Conservation (phyloP, 2,329 filamentous ascomycete species). For the Decorospora gaudefroyi region DNA sequence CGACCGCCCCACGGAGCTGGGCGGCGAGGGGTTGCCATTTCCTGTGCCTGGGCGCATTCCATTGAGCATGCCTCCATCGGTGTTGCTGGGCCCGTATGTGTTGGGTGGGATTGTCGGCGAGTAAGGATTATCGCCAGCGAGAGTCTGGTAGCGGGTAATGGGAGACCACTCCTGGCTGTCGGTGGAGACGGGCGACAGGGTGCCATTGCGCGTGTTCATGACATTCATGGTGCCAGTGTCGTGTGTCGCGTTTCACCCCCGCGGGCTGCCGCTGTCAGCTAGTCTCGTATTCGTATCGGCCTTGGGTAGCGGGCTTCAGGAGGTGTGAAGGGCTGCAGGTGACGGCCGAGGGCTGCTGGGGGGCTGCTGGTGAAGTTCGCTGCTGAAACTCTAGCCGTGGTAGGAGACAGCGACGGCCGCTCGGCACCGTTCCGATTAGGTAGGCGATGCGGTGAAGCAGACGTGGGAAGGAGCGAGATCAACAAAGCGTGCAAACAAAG, state of each 20-base stretch:
- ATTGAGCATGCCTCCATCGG: constrained; percentile 57
- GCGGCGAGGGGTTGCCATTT: constrained; percentile 73
- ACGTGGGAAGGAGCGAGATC: constrained; percentile 20
- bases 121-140: constrained; percentile 47
- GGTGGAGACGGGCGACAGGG: constrained; percentile 48
- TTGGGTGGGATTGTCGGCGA: constrained; percentile 45
- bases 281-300: constrained; percentile 22
- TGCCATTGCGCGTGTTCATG: constrained; percentile 48
- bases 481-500: constrained; percentile 22
- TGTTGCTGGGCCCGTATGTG: constrained; percentile 42
- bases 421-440: constrained; percentile 11
- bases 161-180: constrained; percentile 50
- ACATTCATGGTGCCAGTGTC: constrained; percentile 14
- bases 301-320: constrained; percentile 7
- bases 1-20: constrained; percentile 82
- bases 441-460: constrained; percentile 13
- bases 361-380: constrained; percentile 12
- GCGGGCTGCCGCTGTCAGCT: constrained; percentile 29
- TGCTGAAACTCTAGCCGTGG: constrained; percentile 25
- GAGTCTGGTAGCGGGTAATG: constrained; percentile 46
- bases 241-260: constrained; percentile 31
- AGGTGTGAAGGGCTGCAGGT: constrained; percentile 6
- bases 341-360: constrained; percentile 3
- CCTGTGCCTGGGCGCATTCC: constrained; percentile 52
- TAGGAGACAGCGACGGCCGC: constrained; percentile 17